Evolutionary conservation across 2,329 filamentous ascomycete genomes (phyloP).

Genomic region (Tolypocladium inflatum): DNA sequence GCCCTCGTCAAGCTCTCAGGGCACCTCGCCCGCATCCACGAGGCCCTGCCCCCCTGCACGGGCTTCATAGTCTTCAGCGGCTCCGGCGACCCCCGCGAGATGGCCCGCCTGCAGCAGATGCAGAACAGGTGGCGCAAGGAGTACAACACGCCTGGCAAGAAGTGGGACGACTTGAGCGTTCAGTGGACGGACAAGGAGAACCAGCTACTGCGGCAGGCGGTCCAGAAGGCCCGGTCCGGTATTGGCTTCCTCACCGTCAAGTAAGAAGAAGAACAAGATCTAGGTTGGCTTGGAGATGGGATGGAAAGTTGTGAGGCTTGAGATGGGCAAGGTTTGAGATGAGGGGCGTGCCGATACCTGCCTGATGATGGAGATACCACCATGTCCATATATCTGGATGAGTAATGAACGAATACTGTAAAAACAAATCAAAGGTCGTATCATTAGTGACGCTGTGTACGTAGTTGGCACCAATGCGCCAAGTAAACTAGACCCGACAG

Average conservation of each 20-base stretch:
- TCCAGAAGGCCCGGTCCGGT: conserved; percentile 47
- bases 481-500: background rate
- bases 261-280: conserved; percentile 23
- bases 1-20: conserved; percentile 35
- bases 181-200: conserved; percentile 61
- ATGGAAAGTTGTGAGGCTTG: background rate
- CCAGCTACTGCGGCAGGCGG: conserved; percentile 49
- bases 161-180: conserved; percentile 58
- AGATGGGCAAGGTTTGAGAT: background rate
- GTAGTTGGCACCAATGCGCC: background rate
- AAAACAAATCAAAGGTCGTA: background rate
- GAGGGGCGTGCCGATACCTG: background rate
- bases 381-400: background rate
- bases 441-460: background rate
- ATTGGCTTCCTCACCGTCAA: conserved; percentile 58
- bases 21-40: conserved; percentile 46
- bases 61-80: conserved; percentile 57
- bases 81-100: conserved; percentile 57
- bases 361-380: background rate
- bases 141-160: conserved; percentile 52
- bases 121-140: conserved; percentile 53
- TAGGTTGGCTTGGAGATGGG: background rate
- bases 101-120: conserved; percentile 51
- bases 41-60: conserved; percentile 52
- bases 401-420: background rate